Evolutionary conservation across 2,329 filamentous ascomycete genomes (phyloP).

Genomic region (Waltergamsia citrina): DNA sequence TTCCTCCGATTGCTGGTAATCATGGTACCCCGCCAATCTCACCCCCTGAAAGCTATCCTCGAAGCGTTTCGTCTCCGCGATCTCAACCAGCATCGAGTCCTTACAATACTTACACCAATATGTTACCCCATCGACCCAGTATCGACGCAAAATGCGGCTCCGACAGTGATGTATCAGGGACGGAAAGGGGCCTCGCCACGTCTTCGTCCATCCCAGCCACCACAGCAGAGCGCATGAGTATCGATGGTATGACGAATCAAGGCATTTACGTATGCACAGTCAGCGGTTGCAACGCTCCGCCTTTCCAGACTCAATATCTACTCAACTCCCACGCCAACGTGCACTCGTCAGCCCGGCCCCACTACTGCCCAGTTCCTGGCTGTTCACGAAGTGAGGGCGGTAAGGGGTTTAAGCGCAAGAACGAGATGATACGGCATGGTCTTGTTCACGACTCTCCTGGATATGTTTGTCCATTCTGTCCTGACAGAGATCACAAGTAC

Average conservation of each 20-base stretch:
- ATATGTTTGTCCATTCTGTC: constrained; percentile 94
- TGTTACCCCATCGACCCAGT: constrained; percentile 22
- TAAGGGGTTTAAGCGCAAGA: constrained; percentile 63
- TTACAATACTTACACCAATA: constrained; percentile 22
- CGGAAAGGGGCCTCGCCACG: constrained; percentile 32
- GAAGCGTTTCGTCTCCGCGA: constrained; percentile 37
- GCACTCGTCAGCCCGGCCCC: constrained; percentile 54
- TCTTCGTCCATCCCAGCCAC: constrained; percentile 26
- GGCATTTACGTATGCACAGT: constrained; percentile 49
- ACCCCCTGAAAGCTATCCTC: constrained; percentile 34
- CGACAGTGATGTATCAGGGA: constrained; percentile 35
- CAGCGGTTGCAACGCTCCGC: constrained; percentile 56
- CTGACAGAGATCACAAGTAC: constrained; percentile 87
- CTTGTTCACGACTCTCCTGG: constrained; percentile 90
- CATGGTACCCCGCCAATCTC: constrained; percentile 37
- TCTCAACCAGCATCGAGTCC: constrained; percentile 27
- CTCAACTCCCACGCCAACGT: constrained; percentile 73
- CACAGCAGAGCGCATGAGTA: constrained; percentile 45
- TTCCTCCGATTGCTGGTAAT: constrained; percentile 16
- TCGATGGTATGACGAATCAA: constrained; percentile 45
- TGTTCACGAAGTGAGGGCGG: constrained; percentile 55
- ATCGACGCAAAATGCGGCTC: constrained; percentile 33
- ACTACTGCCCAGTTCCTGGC: constrained; percentile 54
- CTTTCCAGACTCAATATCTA: constrained; percentile 70
- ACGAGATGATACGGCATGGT: constrained; percentile 67